Conservation (phyloP, 352 stramenopile species). For the Pythium biforme region DNA sequence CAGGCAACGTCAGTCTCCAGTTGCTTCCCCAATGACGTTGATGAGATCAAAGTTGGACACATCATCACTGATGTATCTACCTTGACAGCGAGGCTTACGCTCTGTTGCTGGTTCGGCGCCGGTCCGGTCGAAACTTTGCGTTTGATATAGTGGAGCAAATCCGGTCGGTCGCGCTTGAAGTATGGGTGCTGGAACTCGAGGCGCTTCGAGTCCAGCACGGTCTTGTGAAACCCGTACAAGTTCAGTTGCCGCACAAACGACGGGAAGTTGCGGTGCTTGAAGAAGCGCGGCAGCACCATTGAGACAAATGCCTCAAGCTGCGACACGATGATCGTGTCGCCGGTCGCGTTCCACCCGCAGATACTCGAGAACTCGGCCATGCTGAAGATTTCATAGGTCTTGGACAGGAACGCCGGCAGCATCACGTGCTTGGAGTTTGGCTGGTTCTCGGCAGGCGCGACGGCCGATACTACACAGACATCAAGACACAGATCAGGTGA, state of each 20-base stretch:
- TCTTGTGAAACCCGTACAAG: constrained; percentile 94
- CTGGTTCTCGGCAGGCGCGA: constrained; percentile 1
- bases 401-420: constrained; percentile 89
- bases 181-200: constrained; percentile 93
- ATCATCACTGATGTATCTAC: constrained; percentile 30
- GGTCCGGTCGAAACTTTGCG: constrained; percentile 73
- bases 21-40: not conserved
- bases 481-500: not conserved
- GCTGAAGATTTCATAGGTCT: constrained; percentile 94
- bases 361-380: constrained; percentile 78
- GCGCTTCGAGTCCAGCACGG: constrained; percentile 88
- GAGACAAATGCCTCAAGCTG: constrained; percentile 81
- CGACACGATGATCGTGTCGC: constrained; percentile 92
- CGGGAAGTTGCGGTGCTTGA: constrained; percentile 93
- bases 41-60: constrained; percentile 10
- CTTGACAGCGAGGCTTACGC: constrained; percentile 55
- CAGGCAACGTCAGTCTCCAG: not conserved
- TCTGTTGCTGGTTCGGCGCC: constrained; percentile 32
- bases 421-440: constrained; percentile 71
- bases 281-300: constrained; percentile 87
- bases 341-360: constrained; percentile 89
- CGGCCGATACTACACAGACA: not conserved
- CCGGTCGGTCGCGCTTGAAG: constrained; percentile 86
- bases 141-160: constrained; percentile 88
- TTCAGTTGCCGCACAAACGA: constrained; percentile 95